Conservation (phyloP, 805 yeast genomes). For the Starmerella khaoyaiensis region DNA sequence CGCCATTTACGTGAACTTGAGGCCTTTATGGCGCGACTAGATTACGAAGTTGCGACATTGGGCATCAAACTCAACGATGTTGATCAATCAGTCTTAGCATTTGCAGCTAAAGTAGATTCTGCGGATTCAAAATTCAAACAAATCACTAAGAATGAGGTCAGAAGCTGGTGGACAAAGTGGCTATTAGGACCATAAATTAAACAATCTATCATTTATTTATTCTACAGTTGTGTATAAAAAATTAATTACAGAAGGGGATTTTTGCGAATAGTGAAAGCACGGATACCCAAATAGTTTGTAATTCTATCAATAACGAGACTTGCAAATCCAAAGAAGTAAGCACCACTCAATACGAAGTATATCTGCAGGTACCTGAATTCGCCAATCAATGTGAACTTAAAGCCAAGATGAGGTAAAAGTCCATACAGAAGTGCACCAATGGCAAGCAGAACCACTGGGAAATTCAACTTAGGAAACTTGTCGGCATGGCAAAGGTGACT, state of each 20-base stretch:
- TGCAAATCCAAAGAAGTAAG: slow-evolving; percentile 52
- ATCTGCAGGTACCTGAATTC: slow-evolving; percentile 36
- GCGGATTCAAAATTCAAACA: slow-evolving; percentile 24
- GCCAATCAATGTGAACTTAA: slow-evolving; percentile 12
- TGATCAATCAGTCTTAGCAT: slow-evolving; percentile 43
- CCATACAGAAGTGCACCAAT: slow-evolving; percentile 30
- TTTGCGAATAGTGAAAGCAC: slow-evolving; percentile 61
- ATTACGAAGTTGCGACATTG: slow-evolving; percentile 51
- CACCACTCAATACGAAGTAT: slow-evolving; percentile 57
- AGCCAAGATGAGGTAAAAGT: slow-evolving; percentile 42
- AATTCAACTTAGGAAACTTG: slow-evolving; percentile 55
- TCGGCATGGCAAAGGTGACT: slow-evolving; percentile 73
- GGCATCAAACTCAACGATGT: slow-evolving; percentile 53
- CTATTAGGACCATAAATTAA: background rate
- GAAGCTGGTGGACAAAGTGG: slow-evolving; percentile 9
- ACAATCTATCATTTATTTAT: background rate
- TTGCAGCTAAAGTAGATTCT: slow-evolving; percentile 30
- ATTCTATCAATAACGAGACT: slow-evolving; percentile 64
- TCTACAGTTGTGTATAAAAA: background rate
- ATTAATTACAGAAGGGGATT: too few species aligned
- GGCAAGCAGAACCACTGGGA: slow-evolving; percentile 42
- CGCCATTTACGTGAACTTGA: slow-evolving; percentile 38
- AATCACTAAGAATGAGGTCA: slow-evolving; percentile 2
- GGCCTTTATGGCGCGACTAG: slow-evolving; percentile 42
- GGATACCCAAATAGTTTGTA: slow-evolving; percentile 70